Conservation (phyloP, 1,284 basidiomycete genomes). For the Kwoniella shivajii region DNA sequence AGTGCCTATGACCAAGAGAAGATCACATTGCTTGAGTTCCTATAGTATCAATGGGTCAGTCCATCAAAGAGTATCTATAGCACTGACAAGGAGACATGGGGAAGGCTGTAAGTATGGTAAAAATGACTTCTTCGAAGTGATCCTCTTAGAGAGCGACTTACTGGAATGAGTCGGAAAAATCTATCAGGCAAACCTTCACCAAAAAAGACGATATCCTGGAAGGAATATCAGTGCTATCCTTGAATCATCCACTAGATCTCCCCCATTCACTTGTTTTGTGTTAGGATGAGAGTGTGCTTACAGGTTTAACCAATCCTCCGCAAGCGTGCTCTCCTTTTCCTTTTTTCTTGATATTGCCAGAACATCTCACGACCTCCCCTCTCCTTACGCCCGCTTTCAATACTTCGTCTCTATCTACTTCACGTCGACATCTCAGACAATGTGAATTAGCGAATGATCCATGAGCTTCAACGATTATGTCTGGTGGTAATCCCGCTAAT, state of each 20-base stretch:
- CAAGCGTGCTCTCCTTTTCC: constrained; percentile 52
- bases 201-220: constrained; percentile 81
- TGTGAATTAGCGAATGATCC: constrained; percentile 82
- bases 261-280: no score
- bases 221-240: not conserved
- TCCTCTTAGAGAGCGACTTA: constrained; percentile 22
- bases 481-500: constrained; percentile 71
- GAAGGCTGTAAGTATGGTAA: no score
- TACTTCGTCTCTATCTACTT: constrained; percentile 65
- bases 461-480: constrained; percentile 88
- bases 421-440: constrained; percentile 69
- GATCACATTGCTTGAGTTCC: constrained; percentile 65
- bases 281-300: not conserved
- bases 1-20: constrained; percentile 90
- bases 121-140: no score
- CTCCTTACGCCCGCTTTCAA: constrained; percentile 65
- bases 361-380: constrained; percentile 67
- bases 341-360: not conserved
- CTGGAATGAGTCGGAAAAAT: constrained; percentile 49
- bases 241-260: not conserved
- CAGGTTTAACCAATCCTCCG: constrained; percentile 78
- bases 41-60: no score
- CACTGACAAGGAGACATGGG: no score
- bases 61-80: no score
- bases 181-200: constrained; percentile 64